Evolutionary conservation across 2,329 filamentous ascomycete genomes (phyloP), one percentile per base, ranked within the genome.

Genomic region (Ceratocystis diversiconidia): DNA sequence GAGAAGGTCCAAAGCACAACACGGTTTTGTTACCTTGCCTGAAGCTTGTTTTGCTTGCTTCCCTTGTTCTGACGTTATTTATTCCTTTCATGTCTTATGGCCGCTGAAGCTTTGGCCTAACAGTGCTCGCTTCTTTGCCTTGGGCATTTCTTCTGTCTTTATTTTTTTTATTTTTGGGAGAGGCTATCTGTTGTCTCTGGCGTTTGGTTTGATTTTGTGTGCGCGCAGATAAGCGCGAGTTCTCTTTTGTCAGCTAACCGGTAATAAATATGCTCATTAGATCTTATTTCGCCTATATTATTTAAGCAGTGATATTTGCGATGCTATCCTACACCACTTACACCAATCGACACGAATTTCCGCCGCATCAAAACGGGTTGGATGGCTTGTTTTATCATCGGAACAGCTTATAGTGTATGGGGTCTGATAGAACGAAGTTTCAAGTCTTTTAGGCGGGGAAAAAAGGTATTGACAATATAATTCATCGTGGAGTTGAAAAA

Each of bases 1-100:
- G 92, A 90, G 8, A 28, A 10, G 15, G 22, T 22, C 22, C 22
- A 52, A 28, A 52, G 48, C 48, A 28, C 10, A 52, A 15, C 22
- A 41, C 12, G 6, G 28, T 17, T 41, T 52, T 10, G 19, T 46
- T 52, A 50, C 52, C 22, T 36, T 30, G 28, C 32, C 17, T 3
- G 22, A 10, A 30, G 41, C 15, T 5, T 36, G 12, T 44, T 41
- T 44, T 32, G 15, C 52, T 61, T 5, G 50, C 17, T 41, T 65
- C 50, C 30, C 32, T 17, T 61, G 12, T 36, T 50, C 61, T 8
- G 3, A 41, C 10, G 41, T 61, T 32, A n/a, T 50, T 52, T 22
- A 10, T 44, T 25, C 15, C 22, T 12, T 17, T n/a, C 36, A 22
- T 12, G 19, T 52, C 22, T 25, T 15, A 22, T 5, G 22, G 48